phyloP scores from a whole-genome alignment of 2,329 filamentous ascomycete genomes.

The Colletotrichum aenigma region DNA sequence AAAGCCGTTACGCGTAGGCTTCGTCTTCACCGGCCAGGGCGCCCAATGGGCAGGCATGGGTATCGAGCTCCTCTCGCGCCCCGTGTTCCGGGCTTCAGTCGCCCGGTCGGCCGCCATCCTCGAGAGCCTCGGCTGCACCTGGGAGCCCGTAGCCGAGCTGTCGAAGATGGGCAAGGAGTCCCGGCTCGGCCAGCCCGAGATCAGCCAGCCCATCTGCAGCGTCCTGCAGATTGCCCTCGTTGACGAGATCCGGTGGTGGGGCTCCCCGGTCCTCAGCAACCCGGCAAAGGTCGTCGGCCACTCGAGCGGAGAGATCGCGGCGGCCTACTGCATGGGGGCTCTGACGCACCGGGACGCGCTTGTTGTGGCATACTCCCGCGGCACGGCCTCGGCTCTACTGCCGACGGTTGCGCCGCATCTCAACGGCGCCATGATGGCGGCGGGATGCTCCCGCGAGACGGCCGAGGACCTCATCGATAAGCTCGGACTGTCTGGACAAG shows the following conservation, averaged over 20 bases:
- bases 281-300: constrained; percentile 38
- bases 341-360: background rate
- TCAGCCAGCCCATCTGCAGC: constrained; percentile 37
- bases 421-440: constrained; percentile 8
- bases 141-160: background rate
- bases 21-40: constrained; percentile 24
- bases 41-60: constrained; percentile 24
- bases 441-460: background rate
- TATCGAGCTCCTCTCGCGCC: background rate
- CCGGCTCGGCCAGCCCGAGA: background rate
- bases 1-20: background rate
- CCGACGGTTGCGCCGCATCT: background rate
- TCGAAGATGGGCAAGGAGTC: background rate
- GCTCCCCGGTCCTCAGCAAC: constrained; percentile 28
- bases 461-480: background rate
- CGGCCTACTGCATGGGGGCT: constrained; percentile 31
- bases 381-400: background rate
- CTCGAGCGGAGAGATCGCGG: constrained; percentile 42
- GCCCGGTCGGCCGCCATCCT: constrained; percentile 25
- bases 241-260: constrained; percentile 32
- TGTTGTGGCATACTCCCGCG: background rate
- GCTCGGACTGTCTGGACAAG: background rate
- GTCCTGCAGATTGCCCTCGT: constrained; percentile 42
- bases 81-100: constrained; percentile 16
- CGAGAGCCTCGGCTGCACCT: background rate